These are phyloP conservation scores for Incumbomyces lentus DNA, from an alignment of 2,329 filamentous ascomycete species.

Conservation along the genomic window DNA sequence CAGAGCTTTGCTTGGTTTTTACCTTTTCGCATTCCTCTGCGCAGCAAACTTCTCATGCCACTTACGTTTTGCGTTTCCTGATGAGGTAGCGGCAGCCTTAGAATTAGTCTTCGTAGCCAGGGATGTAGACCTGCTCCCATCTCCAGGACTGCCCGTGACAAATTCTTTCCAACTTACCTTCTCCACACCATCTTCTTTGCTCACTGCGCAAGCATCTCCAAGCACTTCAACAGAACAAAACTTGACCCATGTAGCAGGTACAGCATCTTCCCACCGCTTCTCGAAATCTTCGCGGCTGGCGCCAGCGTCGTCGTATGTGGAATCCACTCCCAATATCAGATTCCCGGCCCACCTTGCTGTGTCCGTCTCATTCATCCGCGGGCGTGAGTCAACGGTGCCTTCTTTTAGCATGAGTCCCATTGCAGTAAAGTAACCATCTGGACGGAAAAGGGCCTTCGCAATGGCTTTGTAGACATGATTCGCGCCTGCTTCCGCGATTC, in stretches of 20 bases:
- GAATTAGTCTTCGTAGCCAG: not conserved
- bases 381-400: not conserved
- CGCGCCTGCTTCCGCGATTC: no score
- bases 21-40: constrained; percentile 12
- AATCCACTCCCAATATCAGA: not conserved
- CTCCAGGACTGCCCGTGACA: not conserved
- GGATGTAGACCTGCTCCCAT: not conserved
- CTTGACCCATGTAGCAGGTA: constrained; percentile 14
- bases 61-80: constrained; percentile 17
- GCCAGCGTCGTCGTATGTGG: not conserved
- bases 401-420: not conserved
- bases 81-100: not conserved
- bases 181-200: constrained; percentile 7
- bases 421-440: not conserved
- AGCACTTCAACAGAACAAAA: constrained; percentile 11
- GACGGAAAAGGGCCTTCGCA: not conserved
- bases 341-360: constrained; percentile 4
- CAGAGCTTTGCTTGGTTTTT: not conserved
- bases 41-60: constrained; percentile 22
- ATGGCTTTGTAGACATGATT: not conserved
- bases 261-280: constrained; percentile 10
- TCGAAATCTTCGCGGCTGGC: constrained; percentile 6
- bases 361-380: constrained; percentile 1
- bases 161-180: constrained; percentile 2
- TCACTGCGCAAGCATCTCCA: not conserved